Evolutionary conservation across 2,329 filamentous ascomycete species (phyloP), one percentile per base, ranked within the genome.

Genomic region (Graphium sp.): DNA sequence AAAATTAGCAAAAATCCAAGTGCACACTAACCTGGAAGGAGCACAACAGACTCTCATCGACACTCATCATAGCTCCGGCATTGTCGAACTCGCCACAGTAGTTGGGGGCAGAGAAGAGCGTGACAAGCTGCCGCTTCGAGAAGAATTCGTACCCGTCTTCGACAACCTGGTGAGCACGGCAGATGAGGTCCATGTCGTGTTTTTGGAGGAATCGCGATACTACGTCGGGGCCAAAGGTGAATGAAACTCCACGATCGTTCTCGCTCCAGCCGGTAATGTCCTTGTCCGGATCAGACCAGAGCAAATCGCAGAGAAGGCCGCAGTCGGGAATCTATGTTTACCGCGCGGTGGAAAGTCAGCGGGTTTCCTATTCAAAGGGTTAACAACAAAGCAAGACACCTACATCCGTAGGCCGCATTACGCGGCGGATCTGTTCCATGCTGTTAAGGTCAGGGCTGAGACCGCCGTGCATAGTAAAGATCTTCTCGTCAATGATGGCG

Each of bases 41-140:
- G 67, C 89, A 98, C 47, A 98, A 67, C 56, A 98, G 61, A 55
- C 85, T 94, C 66, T 95, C 89, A 52, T 95, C 89, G 22, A 98
- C 89, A 50, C 85, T 94, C 89, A 98, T 95, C 87, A 98, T 95
- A 39, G 89, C 89, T 52, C 89, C 89, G 30, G 87, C 87, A 49
- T 98, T 98, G 66, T 98, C 89, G 50, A 98, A 98, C 60, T 98
- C 89, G 55, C 87, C 87, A 47, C 87, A 98, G 66, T 98, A 98
- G 62, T 98, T 98, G 41, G 89, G 89, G 30, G 89, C 89, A 48
- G 83, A 93, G 65, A 98, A 98, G 34, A 98, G 65, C 33, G 89
- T 98, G 38, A 98, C 89, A 39, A 98, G 66, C 56, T 95, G 87
- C 43, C 89, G 77, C 62, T 95, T 95, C 36, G 84, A 93, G 65